Conservation (phyloP, 2,329 filamentous ascomycete species). For the Xylaria sp. region DNA sequence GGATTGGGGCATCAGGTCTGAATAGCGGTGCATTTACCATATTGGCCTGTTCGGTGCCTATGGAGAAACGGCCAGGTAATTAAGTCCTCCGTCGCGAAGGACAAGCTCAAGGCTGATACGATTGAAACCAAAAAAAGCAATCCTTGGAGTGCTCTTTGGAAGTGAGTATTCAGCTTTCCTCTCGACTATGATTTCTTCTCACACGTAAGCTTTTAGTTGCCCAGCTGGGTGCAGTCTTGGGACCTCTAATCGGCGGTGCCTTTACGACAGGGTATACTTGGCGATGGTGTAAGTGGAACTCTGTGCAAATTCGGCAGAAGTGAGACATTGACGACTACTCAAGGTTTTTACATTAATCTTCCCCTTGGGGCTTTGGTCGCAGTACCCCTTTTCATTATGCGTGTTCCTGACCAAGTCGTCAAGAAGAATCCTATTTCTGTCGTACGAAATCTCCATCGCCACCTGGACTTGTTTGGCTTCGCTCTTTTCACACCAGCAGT, state of each 20-base stretch:
- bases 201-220: too few species aligned
- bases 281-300: conserved; percentile 34
- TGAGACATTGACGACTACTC: neutral
- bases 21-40: conserved; percentile 58
- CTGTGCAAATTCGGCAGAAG: too few species aligned
- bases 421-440: neutral
- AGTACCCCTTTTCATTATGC: neutral
- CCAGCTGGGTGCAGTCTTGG: neutral
- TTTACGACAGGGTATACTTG: conserved; percentile 31
- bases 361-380: neutral
- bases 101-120: neutral
- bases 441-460: conserved; percentile 20
- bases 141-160: too few species aligned
- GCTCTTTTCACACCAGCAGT: conserved; percentile 46
- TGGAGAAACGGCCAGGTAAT: conserved; percentile 49
- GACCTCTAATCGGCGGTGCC: conserved; percentile 20
- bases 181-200: too few species aligned
- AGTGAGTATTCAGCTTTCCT: too few species aligned
- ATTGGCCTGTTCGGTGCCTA: conserved; percentile 49
- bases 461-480: conserved; percentile 39
- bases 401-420: neutral
- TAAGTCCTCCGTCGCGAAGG: neutral
- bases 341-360: conserved; percentile 19
- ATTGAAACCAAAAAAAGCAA: too few species aligned
- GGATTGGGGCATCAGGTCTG: conserved; percentile 57